phyloP scores from a whole-genome alignment of 352 stramenopile species.

The Globisporangium canariense region DNA sequence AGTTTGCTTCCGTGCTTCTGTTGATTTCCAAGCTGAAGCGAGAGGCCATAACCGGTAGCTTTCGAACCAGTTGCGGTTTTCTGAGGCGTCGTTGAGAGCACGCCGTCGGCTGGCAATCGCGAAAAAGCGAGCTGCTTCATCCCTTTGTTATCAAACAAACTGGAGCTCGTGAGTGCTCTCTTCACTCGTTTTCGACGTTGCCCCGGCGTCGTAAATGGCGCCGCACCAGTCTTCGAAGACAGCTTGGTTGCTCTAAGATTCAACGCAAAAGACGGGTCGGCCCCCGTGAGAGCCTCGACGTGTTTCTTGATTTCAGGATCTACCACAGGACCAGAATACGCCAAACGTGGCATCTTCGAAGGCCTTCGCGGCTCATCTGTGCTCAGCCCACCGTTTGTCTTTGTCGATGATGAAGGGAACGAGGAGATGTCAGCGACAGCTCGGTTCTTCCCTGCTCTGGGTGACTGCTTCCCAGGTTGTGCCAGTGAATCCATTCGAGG shows the following conservation, averaged over 20 bases:
- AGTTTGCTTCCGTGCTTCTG: constrained; percentile 38
- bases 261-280: not conserved
- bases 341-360: constrained; percentile 14
- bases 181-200: constrained; percentile 33
- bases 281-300: not conserved
- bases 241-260: not conserved
- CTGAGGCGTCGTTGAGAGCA: not conserved
- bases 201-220: constrained; percentile 1
- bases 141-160: constrained; percentile 30
- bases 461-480: constrained; percentile 17
- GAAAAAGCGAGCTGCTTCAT: constrained; percentile 11
- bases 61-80: not conserved
- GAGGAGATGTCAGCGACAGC: not conserved
- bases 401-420: constrained; percentile 4
- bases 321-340: not conserved
- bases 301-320: constrained; percentile 6
- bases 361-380: constrained; percentile 16
- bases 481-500: constrained; percentile 13
- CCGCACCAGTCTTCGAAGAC: not conserved
- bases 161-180: constrained; percentile 21
- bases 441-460: constrained; percentile 10
- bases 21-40: constrained; percentile 1
- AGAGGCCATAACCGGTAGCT: not conserved
- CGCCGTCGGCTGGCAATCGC: constrained; percentile 3
- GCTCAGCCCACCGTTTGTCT: not conserved